A percentile compares a stretch with the other conserved stretches of the same genome.
phyloP scores from a whole-genome alignment of 805 yeast species.

The Saturnispora ahearnii region DNA sequence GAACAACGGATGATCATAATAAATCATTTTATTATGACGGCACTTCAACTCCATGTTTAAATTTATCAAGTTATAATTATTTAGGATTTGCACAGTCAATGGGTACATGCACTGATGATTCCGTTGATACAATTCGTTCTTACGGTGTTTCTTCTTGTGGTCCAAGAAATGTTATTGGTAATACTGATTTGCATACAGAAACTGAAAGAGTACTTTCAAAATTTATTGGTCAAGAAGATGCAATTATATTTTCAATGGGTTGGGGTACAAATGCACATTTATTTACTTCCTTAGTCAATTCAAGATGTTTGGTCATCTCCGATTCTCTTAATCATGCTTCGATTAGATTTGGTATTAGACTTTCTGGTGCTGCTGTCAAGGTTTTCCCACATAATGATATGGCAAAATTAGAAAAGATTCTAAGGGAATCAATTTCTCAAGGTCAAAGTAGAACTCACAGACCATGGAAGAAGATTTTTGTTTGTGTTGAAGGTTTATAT shows the following conservation, averaged over 20 bases:
- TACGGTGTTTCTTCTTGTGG: constrained; percentile 78
- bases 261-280: constrained; percentile 90
- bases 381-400: constrained; percentile 90
- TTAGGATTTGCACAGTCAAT: constrained; percentile 94
- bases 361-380: constrained; percentile 88
- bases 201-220: constrained; percentile 75
- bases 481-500: constrained; percentile 87
- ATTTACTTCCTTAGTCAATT: constrained; percentile 74
- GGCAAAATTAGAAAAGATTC: constrained; percentile 61
- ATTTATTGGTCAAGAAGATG: constrained; percentile 85
- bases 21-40: constrained; percentile 68
- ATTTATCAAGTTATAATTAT: constrained; percentile 86
- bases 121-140: constrained; percentile 51
- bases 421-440: constrained; percentile 79
- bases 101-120: constrained; percentile 80
- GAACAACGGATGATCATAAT: constrained; percentile 59
- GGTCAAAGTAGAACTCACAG: constrained; percentile 94
- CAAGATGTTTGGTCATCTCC: constrained; percentile 82
- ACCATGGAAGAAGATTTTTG: constrained; percentile 84
- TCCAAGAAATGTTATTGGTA: constrained; percentile 66
- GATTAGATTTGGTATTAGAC: constrained; percentile 87
- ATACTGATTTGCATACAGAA: constrained; percentile 59
- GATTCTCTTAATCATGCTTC: constrained; percentile 96
- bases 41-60: constrained; percentile 64
- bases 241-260: constrained; percentile 86